Conservation (phyloP, 257 asterid species). For the Coffea canephora region DNA sequence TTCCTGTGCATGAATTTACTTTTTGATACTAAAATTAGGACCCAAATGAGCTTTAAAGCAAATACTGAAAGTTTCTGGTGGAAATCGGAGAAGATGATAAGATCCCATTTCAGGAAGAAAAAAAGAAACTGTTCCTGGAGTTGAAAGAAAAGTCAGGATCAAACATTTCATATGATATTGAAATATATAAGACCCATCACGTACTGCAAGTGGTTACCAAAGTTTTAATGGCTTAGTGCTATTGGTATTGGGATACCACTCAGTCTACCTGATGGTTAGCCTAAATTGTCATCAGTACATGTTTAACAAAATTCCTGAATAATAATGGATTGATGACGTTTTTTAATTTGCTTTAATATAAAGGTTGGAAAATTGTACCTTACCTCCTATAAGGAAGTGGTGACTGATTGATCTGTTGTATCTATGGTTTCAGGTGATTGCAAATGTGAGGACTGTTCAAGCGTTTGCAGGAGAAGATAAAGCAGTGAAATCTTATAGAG, state of each 20-base stretch:
- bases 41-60: neutral
- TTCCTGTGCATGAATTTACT: neutral
- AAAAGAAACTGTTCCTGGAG: neutral
- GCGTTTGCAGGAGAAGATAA: conserved; percentile 93
- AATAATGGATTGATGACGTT: neutral
- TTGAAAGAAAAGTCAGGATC: neutral
- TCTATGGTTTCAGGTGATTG: conserved; percentile 55
- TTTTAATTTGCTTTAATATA: too few species aligned
- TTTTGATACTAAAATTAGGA: neutral
- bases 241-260: too few species aligned
- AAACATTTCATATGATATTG: neutral
- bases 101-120: neutral
- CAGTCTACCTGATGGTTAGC: too few species aligned
- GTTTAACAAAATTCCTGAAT: neutral
- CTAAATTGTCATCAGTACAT: too few species aligned
- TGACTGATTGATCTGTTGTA: neutral
- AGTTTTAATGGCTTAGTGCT: too few species aligned
- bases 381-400: neutral
- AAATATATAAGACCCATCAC: too few species aligned
- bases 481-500: conserved; percentile 62
- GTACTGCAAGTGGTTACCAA: too few species aligned
- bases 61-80: neutral
- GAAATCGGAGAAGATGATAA: neutral
- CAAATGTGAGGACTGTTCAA: conserved; percentile 89
- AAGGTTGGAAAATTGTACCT: neutral